These are phyloP conservation scores for Mycena amicta DNA, from an alignment of 768 basidiomycete genomes.

Conservation along the genomic window DNA sequence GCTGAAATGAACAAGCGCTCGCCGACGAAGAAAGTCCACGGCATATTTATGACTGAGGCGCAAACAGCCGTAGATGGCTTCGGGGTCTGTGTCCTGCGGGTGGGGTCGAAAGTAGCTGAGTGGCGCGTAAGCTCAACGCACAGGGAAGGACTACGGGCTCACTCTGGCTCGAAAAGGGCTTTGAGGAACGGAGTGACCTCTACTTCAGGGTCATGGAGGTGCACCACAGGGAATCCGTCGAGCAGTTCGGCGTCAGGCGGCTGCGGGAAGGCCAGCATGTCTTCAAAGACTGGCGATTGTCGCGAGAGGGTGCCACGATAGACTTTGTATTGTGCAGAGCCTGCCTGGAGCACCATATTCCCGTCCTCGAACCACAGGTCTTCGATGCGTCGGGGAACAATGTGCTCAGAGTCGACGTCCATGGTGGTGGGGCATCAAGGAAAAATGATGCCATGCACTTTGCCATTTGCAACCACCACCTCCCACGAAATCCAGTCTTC, in stretches of 20 bases:
- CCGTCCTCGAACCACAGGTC: too few species aligned
- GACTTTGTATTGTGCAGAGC: too few species aligned
- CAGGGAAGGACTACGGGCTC: not conserved
- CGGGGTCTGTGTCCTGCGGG: not conserved
- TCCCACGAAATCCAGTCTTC: too few species aligned
- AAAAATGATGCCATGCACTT: too few species aligned
- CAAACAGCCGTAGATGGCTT: not conserved
- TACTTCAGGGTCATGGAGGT: not conserved
- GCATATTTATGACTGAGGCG: slow-evolving; percentile 12
- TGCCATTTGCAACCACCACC: too few species aligned
- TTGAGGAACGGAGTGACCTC: slow-evolving; percentile 4
- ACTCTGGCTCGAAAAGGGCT: slow-evolving; percentile 3
- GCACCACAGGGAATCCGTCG: slow-evolving; percentile 3
- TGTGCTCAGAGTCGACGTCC: too few species aligned
- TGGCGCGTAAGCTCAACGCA: not conserved
- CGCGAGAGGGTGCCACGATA: too few species aligned
- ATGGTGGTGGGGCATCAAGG: too few species aligned
- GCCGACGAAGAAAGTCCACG: not conserved
- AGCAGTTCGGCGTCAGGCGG: not conserved
- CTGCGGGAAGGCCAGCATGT: slow-evolving; percentile 4
- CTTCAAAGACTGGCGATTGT: not conserved
- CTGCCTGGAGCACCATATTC: too few species aligned
- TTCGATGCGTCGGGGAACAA: too few species aligned
- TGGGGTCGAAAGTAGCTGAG: slow-evolving; percentile 4
- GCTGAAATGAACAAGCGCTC: slow-evolving; percentile 7